Base-by-base conservation (phyloP, 768 basidiomycete genomes). In the Clitopilus hobsonii region DNA sequence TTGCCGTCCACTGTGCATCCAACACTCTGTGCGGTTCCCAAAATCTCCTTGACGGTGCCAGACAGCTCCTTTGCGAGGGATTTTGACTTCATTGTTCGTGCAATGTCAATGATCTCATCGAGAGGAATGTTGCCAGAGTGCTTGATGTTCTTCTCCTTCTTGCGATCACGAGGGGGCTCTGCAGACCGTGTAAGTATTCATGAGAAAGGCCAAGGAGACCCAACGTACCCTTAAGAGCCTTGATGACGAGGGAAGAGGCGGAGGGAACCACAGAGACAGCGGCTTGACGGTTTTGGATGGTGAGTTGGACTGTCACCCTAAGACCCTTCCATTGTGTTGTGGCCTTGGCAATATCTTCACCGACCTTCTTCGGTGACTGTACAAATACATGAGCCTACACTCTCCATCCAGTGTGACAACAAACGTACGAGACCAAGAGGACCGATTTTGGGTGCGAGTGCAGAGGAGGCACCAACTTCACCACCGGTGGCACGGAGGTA, bases 71-170 rank as follows among this genome's bases (percentile, higher is more conserved):
- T 98, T 62, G 95, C 89, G 56, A 98, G 77, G 6, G 94, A 97
- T 75, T 98, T 98, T 74, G 76, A 76, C 74, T 82, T 88, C 94
- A 99, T 96, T 60, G 86, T 96, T 71, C 97, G 90, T 61, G 96
- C 95, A 71, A 98, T 95, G 61, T 94, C 88, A 69, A 91, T 74
- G 67, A 99, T 94, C 72, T 97, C 93, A 67, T 96, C 94, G 54
- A 98, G 80, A 54, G 94, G 67, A 61, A 99, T 82, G 79, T 98
- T 98, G 57, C 97, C 97, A 59, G 75, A 74, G 83, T 98, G 97
- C 75, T 98, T 98, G 80, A 99, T 97, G 83, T 98, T 99, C 83
- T 99, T 99, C 84, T 99, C 96, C 86, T 99, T 99, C 77, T 99
- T 99, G 61, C 97, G 89, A 78, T 99, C 97, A 67, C 97, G 93